Evolutionary conservation across 2,329 filamentous ascomycete genomes (phyloP).

Genomic region (Colletotrichum siamense): DNA sequence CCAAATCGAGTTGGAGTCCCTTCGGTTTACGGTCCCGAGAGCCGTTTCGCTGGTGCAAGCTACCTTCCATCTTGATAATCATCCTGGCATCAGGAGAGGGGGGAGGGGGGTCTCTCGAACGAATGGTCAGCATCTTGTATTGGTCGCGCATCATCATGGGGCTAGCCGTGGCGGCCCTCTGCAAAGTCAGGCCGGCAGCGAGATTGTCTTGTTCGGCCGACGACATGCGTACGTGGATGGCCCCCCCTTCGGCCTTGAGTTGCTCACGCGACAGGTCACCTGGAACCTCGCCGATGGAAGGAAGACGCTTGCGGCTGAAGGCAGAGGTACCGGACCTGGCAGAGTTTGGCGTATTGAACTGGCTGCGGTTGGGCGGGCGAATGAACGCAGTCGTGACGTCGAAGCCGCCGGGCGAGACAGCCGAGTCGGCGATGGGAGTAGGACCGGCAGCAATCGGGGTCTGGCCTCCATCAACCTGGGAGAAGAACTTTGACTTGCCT

Average conservation of each 20-base stretch:
- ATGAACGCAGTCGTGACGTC: conserved; percentile 72
- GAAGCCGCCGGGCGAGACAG: conserved; percentile 72
- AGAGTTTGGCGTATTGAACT: conserved; percentile 73
- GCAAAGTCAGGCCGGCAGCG: conserved; percentile 51
- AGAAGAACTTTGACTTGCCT: conserved; percentile 68
- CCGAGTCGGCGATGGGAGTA: conserved; percentile 86
- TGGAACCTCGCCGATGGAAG: conserved; percentile 78
- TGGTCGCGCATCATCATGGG: conserved; percentile 66
- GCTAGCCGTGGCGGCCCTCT: conserved; percentile 71
- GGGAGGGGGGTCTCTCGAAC: conserved; percentile 55
- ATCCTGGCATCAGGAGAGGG: conserved; percentile 68
- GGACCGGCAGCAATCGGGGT: conserved; percentile 85
- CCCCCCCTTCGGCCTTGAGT: conserved; percentile 12
- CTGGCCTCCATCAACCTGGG: conserved; percentile 58
- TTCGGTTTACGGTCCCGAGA: conserved; percentile 81
- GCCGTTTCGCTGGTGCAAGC: conserved; percentile 66
- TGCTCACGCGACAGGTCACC: conserved; percentile 34
- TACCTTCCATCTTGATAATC: conserved; percentile 67
- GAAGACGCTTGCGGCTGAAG: conserved; percentile 69
- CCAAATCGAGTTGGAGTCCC: conserved; percentile 68
- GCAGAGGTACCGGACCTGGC: conserved; percentile 64
- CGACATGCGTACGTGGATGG: conserved; percentile 37
- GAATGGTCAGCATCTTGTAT: conserved; percentile 24
- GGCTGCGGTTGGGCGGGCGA: conserved; percentile 70
- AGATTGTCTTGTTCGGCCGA: conserved; percentile 49